A percentile compares a stretch with the other conserved stretches of the same genome.
Conservation (phyloP, 306 rosid genomes). For the Oemleria cerasiformis region DNA sequence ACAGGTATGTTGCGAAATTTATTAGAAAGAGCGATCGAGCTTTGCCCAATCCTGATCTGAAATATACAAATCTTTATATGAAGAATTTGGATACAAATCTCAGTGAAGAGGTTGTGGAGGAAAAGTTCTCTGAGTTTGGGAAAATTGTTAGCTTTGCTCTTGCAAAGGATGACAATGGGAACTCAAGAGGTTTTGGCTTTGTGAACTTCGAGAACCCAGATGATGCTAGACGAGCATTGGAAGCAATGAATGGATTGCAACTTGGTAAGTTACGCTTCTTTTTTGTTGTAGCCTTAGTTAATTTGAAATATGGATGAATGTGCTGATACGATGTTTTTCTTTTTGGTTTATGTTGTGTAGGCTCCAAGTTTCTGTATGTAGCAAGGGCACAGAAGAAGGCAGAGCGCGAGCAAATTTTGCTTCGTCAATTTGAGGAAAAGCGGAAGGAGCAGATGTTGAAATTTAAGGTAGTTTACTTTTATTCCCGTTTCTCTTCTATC, state of each 20-base stretch:
- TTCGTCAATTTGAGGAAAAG: constrained; percentile 67
- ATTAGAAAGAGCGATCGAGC: constrained; percentile 61
- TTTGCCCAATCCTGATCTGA: constrained; percentile 47
- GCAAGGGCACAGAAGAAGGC: constrained; percentile 86
- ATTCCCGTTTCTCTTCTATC: constrained; percentile 8
- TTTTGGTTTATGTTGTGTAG: constrained; percentile 36
- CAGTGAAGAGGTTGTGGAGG: constrained; percentile 54
- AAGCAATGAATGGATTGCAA: constrained; percentile 62
- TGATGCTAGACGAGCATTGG: constrained; percentile 77
- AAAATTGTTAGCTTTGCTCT: constrained; percentile 63
- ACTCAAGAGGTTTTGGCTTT: constrained; percentile 78
- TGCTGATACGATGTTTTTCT: constrained; percentile 9
- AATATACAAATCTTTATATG: constrained; percentile 72
- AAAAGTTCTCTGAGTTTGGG: constrained; percentile 66
- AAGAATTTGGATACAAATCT: constrained; percentile 71
- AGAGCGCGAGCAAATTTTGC: constrained; percentile 76
- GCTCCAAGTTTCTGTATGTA: constrained; percentile 73
- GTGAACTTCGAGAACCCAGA: constrained; percentile 67
- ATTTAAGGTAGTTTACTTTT: constrained; percentile 42
- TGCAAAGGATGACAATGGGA: constrained; percentile 56
- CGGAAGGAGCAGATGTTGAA: constrained; percentile 68
- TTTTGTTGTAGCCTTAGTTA: constrained; percentile 10
- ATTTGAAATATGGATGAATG: not conserved
- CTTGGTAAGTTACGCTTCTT: constrained; percentile 47
- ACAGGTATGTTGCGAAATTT: constrained; percentile 77